phyloP scores from a whole-genome alignment of 75 land plant genomes.

The Sequoia sempervirens region DNA sequence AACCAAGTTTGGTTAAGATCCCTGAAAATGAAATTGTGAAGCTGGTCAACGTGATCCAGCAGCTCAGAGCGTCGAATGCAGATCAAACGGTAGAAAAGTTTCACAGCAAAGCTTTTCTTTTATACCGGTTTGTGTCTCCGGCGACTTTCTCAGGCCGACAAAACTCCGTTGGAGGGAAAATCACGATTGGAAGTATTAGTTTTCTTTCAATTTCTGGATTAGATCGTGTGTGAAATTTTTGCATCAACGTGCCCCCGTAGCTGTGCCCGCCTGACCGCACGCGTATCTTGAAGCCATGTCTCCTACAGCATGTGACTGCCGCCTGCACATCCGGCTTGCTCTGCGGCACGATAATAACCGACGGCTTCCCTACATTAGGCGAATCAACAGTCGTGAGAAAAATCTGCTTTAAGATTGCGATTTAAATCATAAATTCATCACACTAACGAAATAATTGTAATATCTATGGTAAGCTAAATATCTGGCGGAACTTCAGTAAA shows the following conservation, averaged over 20 bases:
- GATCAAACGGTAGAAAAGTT: no score
- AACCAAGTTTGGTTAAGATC: neutral
- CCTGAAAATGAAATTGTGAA: neutral
- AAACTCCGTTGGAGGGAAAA: neutral
- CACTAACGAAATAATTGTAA: no score
- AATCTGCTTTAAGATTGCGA: no score
- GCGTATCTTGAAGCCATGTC: conserved; percentile 7
- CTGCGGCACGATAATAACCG: conserved; percentile 12
- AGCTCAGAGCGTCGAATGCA: neutral
- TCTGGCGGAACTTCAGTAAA: no score
- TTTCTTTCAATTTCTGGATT: no score
- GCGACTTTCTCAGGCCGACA: neutral
- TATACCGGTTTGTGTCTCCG: neutral
- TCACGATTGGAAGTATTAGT: neutral
- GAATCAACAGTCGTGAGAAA: no score
- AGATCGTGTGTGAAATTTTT: no score
- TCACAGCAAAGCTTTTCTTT: neutral
- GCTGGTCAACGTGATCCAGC: neutral
- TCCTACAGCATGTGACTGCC: conserved; percentile 14
- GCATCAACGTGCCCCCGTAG: conserved; percentile 39
- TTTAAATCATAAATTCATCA: no score
- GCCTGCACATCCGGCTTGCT: conserved; percentile 3
- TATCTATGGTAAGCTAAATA: no score
- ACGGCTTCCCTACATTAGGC: neutral
- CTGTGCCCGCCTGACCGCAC: conserved; percentile 35